A percentile compares a stretch with the other conserved stretches of the same genome.
Evolutionary conservation across 768 basidiomycete genomes (phyloP).

Genomic region (Pulveroboletus frians): DNA sequence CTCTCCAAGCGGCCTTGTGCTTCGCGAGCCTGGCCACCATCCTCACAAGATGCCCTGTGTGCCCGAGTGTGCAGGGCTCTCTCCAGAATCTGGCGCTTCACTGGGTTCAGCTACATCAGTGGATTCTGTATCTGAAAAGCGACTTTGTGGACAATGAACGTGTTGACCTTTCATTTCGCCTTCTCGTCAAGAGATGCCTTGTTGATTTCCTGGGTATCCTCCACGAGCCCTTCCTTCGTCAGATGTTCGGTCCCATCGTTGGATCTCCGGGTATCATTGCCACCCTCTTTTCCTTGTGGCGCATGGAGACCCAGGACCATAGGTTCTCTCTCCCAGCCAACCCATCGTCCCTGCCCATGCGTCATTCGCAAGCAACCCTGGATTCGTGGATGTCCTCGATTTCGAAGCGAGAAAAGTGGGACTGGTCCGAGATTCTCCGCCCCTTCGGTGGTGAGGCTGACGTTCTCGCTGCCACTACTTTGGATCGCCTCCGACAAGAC

Average conservation of each 20-base stretch:
- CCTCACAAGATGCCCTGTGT: conserved; percentile 3
- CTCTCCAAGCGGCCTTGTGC: conserved; percentile 19
- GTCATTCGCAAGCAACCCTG: conserved; percentile 12
- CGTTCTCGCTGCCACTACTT: conserved; percentile 19
- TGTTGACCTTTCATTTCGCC: conserved; percentile 19
- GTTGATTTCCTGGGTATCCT: conserved; percentile 21
- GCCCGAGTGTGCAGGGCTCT: background rate
- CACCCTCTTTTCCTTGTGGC: conserved; percentile 27
- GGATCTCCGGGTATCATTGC: conserved; percentile 15
- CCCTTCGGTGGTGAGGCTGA: conserved; percentile 19
- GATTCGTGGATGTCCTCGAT: conserved; percentile 29
- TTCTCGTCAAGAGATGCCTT: conserved; percentile 16
- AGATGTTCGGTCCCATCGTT: conserved; percentile 17
- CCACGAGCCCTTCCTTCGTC: conserved; percentile 8
- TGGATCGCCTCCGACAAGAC: conserved; percentile 24
- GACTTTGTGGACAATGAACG: conserved; percentile 20
- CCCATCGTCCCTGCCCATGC: conserved; percentile 1
- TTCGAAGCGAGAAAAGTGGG: conserved; percentile 20
- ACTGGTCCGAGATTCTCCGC: conserved; percentile 24
- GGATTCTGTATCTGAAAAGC: conserved; percentile 24
- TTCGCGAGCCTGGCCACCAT: conserved; percentile 16
- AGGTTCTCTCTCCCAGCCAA: conserved; percentile 14
- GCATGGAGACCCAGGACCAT: conserved; percentile 17
- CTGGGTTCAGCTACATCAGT: conserved; percentile 19
- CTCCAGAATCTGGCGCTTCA: conserved; percentile 7